These are phyloP conservation scores for Mycogone perniciosa DNA, from an alignment of 2,329 filamentous ascomycete species.

Conservation along the genomic window DNA sequence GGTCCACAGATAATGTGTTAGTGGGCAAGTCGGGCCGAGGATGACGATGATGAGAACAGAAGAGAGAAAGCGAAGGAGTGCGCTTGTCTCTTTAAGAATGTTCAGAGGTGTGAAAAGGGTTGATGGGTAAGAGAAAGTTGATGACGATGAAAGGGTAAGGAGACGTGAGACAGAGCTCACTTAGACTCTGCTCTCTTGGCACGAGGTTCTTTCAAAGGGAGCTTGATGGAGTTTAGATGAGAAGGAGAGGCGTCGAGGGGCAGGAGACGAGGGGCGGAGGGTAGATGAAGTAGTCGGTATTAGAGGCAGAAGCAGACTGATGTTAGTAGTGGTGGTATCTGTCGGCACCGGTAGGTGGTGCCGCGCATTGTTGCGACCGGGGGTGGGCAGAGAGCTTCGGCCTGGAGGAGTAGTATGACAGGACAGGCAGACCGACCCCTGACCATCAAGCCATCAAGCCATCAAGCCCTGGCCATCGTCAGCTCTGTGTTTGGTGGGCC, in stretches of 20 bases:
- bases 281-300: slow-evolving; percentile 13
- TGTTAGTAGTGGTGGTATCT: neutral
- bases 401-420: slow-evolving; percentile 2
- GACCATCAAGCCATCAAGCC: slow-evolving; percentile 8
- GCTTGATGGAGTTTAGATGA: slow-evolving; percentile 3
- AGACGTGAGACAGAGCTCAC: slow-evolving; percentile 9
- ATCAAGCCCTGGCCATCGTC: slow-evolving; percentile 12
- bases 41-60: neutral
- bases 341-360: neutral
- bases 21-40: neutral
- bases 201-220: neutral
- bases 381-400: slow-evolving; percentile 1
- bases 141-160: slow-evolving; percentile 6
- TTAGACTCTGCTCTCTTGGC: slow-evolving; percentile 1
- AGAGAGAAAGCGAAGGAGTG: neutral
- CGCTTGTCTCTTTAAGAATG: neutral
- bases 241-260: slow-evolving; percentile 8
- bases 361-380: neutral
- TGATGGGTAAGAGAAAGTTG: neutral
- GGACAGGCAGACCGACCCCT: neutral
- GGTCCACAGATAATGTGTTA: neutral
- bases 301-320: slow-evolving; percentile 8
- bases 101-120: neutral
- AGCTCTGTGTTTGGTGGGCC: slow-evolving; percentile 13
- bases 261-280: slow-evolving; percentile 9